phyloP scores from a whole-genome alignment of 2,329 filamentous ascomycete species.

The Rosellinia necatrix region DNA sequence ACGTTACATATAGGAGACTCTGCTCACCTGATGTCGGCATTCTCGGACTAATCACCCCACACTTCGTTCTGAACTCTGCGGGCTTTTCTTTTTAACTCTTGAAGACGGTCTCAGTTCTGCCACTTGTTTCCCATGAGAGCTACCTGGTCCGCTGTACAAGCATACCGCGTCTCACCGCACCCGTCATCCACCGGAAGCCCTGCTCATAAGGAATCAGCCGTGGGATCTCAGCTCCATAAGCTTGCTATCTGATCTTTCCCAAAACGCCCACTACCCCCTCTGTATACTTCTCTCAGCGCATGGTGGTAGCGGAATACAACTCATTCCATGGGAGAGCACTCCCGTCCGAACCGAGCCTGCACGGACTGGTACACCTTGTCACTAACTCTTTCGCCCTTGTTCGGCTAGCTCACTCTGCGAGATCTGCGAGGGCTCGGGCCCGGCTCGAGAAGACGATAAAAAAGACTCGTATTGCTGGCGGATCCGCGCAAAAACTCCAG shows the following conservation, averaged over 20 bases:
- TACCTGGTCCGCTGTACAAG: conserved; percentile 13
- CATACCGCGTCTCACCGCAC: background rate
- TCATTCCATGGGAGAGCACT: conserved; percentile 5
- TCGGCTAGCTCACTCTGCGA: conserved; percentile 1
- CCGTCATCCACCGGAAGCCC: background rate
- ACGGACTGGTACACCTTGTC: conserved; percentile 16
- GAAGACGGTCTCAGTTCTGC: conserved; percentile 7
- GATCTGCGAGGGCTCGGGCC: conserved; percentile 5
- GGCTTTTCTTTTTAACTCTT: conserved; percentile 1
- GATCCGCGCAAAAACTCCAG: conserved; percentile 5
- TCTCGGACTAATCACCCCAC: background rate
- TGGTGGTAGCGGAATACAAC: background rate
- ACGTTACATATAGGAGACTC: background rate
- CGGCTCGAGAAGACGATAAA: conserved; percentile 3
- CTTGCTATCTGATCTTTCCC: background rate
- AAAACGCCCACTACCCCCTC: background rate
- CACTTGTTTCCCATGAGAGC: conserved; percentile 10
- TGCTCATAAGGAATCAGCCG: background rate
- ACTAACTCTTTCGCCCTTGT: conserved; percentile 14
- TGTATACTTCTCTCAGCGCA: background rate
- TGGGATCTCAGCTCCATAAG: conserved; percentile 13
- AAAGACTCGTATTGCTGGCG: background rate
- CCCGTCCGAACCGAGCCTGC: conserved; percentile 17
- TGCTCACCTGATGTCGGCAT: background rate
- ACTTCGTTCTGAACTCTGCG: conserved; percentile 1